Evolutionary conservation across 495 filamentous ascomycete genomes (phyloP).

Genomic region (Alectoria sarmentosa): DNA sequence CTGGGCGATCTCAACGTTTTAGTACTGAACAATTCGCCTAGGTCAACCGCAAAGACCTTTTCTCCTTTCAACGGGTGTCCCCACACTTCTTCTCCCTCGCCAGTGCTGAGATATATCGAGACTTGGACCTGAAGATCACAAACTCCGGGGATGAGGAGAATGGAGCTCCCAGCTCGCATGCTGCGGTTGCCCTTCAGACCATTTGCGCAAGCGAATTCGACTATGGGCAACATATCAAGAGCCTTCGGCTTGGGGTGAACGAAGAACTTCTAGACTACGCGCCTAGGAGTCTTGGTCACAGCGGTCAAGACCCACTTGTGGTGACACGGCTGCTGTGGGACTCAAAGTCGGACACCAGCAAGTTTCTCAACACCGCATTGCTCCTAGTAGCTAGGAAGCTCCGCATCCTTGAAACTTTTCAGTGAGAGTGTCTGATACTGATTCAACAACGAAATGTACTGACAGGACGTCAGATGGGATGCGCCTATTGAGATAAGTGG

Average conservation of each 20-base stretch:
- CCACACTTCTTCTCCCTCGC: conserved; percentile 49
- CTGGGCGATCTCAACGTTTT: neutral
- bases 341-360: conserved; percentile 29
- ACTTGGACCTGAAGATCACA: conserved; percentile 37
- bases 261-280: conserved; percentile 10
- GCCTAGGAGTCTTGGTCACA: neutral
- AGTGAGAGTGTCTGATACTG: conserved; percentile 29
- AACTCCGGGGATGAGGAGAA: conserved; percentile 52
- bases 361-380: conserved; percentile 54
- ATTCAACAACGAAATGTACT: conserved; percentile 13
- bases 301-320: conserved; percentile 1
- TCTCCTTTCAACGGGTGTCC: conserved; percentile 48
- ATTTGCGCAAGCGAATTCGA: conserved; percentile 53
- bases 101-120: conserved; percentile 48
- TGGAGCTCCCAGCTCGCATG: conserved; percentile 36
- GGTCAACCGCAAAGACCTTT: conserved; percentile 36
- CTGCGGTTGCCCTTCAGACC: conserved; percentile 48
- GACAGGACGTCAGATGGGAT: conserved; percentile 44
- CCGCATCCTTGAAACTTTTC: conserved; percentile 48
- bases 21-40: conserved; percentile 12
- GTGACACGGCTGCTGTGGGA: conserved; percentile 26
- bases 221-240: conserved; percentile 49
- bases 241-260: conserved; percentile 19
- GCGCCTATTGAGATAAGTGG: conserved; percentile 54
- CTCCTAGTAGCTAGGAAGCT: conserved; percentile 49